Percentiles rank a stretch among this genome's conserved stretches.
Conservation (phyloP, 2,329 filamentous ascomycete genomes). For the Xylaria sp. region DNA sequence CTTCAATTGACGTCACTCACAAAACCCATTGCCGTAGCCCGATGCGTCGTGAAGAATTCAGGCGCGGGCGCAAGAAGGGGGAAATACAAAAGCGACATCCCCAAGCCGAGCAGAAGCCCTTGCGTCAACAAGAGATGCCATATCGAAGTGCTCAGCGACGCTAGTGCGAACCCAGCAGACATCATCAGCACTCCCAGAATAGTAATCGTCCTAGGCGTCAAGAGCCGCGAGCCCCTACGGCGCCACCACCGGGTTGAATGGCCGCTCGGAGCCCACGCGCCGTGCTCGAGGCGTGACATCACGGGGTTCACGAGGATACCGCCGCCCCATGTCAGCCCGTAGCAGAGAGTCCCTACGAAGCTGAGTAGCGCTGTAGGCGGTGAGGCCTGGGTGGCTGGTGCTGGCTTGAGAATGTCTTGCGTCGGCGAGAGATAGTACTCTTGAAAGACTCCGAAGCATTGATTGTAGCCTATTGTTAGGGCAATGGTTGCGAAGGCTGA, state of each 20-base stretch:
- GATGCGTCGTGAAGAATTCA: slow-evolving; percentile 55
- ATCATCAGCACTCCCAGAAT: slow-evolving; percentile 49
- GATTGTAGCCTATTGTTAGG: slow-evolving; percentile 56
- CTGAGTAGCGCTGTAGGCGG: slow-evolving; percentile 51
- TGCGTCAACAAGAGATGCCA: slow-evolving; percentile 52
- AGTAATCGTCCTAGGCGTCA: slow-evolving; percentile 47
- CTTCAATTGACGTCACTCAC: slow-evolving; percentile 40
- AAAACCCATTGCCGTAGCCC: slow-evolving; percentile 53
- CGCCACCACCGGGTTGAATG: slow-evolving; percentile 32
- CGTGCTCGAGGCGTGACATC: slow-evolving; percentile 49
- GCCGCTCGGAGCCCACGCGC: slow-evolving; percentile 33
- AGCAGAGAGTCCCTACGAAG: slow-evolving; percentile 55
- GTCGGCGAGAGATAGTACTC: slow-evolving; percentile 51
- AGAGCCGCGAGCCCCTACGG: slow-evolving; percentile 32
- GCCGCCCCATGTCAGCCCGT: slow-evolving; percentile 56
- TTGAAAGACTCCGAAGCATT: slow-evolving; percentile 56
- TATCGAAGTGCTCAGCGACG: slow-evolving; percentile 43
- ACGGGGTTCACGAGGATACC: slow-evolving; percentile 55
- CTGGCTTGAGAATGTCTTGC: slow-evolving; percentile 47
- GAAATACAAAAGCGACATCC: slow-evolving; percentile 52
- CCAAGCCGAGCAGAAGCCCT: slow-evolving; percentile 50
- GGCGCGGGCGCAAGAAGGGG: slow-evolving; percentile 52
- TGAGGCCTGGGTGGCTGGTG: slow-evolving; percentile 39
- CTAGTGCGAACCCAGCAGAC: slow-evolving; percentile 50
- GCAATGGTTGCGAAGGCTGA: slow-evolving; percentile 52